These are phyloP conservation scores for Fusarium acutatum DNA, from an alignment of 2,329 filamentous ascomycete genomes.

Conservation along the genomic window DNA sequence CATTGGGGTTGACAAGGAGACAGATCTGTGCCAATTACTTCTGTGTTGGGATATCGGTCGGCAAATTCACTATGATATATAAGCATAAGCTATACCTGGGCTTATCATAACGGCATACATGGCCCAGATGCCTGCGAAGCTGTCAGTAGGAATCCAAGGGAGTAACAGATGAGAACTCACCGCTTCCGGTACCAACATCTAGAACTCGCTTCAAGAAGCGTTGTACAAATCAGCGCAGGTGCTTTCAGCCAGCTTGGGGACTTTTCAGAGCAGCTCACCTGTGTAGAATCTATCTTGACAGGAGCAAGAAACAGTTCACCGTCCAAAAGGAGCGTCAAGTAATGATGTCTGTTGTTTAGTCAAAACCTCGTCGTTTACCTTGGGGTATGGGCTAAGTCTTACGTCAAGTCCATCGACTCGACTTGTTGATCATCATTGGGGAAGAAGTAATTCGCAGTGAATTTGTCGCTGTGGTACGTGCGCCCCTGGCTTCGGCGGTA, in stretches of 20 bases:
- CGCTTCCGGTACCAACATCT: background rate
- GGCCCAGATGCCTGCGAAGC: background rate
- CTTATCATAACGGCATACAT: background rate
- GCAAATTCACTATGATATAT: background rate
- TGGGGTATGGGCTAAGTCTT: fast-evolving
- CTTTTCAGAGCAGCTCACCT: background rate
- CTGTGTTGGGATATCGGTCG: background rate
- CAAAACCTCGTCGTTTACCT: fast-evolving
- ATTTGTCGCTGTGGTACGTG: background rate
- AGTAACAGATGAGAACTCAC: background rate
- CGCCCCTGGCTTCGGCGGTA: background rate
- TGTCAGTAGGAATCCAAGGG: fast-evolving
- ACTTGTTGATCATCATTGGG: background rate
- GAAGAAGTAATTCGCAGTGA: background rate
- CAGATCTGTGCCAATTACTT: background rate
- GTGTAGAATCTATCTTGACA: fast-evolving
- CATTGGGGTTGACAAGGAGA: background rate
- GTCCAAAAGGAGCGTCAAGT: background rate
- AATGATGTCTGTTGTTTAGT: background rate
- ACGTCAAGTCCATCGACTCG: constrained; percentile 1
- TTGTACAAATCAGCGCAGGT: fast-evolving
- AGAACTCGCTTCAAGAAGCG: background rate
- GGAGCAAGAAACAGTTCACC: background rate
- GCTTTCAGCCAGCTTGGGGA: fast-evolving
- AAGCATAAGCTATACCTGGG: fast-evolving